Conservation (phyloP, 2,329 filamentous ascomycete genomes). For the Cladosporium sp. region DNA sequence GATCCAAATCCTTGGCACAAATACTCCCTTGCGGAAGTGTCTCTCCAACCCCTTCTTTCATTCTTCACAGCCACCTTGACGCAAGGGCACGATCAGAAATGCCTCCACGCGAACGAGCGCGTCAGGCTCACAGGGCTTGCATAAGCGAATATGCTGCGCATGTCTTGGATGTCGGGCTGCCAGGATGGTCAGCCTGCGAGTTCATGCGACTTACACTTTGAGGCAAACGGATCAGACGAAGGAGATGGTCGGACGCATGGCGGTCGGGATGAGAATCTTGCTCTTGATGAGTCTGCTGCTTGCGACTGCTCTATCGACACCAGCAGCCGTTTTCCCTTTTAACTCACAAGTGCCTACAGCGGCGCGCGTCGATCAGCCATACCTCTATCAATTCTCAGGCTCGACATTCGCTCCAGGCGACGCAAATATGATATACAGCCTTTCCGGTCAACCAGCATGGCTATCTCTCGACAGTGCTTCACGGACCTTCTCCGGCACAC, state of each 20-base stretch:
- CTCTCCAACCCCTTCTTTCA: slow-evolving; percentile 10
- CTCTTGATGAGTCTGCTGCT: background rate
- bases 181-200: background rate
- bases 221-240: background rate
- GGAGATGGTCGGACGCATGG: slow-evolving; percentile 14
- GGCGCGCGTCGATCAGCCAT: slow-evolving; percentile 66
- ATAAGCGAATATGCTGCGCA: slow-evolving; percentile 9
- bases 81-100: slow-evolving; percentile 19
- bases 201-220: slow-evolving; percentile 4
- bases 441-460: slow-evolving; percentile 70
- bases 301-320: slow-evolving; percentile 27
- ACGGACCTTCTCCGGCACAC: slow-evolving; percentile 71
- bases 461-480: slow-evolving; percentile 66
- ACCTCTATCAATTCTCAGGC: slow-evolving; percentile 69
- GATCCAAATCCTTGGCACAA: slow-evolving; percentile 4
- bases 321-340: slow-evolving; percentile 64
- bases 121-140: slow-evolving; percentile 8
- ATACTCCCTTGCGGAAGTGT: slow-evolving; percentile 14
- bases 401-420: slow-evolving; percentile 69
- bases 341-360: slow-evolving; percentile 83
- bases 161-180: background rate
- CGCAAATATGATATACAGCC: slow-evolving; percentile 62
- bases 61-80: slow-evolving; percentile 18
- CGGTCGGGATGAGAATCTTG: background rate
- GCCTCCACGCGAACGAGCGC: slow-evolving; percentile 17